These are phyloP conservation scores for Trametes villosa DNA, from an alignment of 768 basidiomycete species.

Conservation along the genomic window DNA sequence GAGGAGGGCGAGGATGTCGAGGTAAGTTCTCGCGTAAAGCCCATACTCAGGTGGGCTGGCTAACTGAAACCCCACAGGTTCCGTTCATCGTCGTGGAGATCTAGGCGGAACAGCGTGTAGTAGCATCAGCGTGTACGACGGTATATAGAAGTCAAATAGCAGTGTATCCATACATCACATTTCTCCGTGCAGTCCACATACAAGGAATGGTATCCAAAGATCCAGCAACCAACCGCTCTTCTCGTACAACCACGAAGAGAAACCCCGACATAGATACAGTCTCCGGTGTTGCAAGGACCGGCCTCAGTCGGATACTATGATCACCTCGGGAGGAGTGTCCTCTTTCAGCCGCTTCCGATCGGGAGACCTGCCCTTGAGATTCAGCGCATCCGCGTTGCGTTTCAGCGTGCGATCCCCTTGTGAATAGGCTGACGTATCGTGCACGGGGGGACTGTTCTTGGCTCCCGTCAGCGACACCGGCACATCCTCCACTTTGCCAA, in stretches of 20 bases:
- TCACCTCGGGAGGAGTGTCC: neutral
- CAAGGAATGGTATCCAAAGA: neutral
- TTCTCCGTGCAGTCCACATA: neutral
- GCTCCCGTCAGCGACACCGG: no score
- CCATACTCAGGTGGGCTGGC: neutral
- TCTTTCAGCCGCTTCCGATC: neutral
- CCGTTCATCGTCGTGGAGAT: slow-evolving; percentile 82
- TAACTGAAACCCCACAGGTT: slow-evolving; percentile 49
- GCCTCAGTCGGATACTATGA: neutral
- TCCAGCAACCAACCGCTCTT: neutral
- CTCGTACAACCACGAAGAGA: no score
- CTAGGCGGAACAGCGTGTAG: slow-evolving; percentile 35
- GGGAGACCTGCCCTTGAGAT: neutral
- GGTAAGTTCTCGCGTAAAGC: slow-evolving; percentile 55
- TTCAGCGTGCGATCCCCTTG: neutral
- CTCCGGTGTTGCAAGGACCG: neutral
- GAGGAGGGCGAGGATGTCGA: slow-evolving; percentile 95
- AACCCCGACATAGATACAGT: no score
- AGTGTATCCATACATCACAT: slow-evolving; percentile 22
- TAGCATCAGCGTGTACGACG: slow-evolving; percentile 6
- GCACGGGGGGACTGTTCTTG: no score
- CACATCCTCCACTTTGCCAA: no score
- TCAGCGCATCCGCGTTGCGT: neutral
- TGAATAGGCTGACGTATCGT: no score
- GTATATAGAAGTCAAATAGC: slow-evolving; percentile 19